Evolutionary conservation across 345 rosid species (phyloP).

Genomic region (Pistacia vera): DNA sequence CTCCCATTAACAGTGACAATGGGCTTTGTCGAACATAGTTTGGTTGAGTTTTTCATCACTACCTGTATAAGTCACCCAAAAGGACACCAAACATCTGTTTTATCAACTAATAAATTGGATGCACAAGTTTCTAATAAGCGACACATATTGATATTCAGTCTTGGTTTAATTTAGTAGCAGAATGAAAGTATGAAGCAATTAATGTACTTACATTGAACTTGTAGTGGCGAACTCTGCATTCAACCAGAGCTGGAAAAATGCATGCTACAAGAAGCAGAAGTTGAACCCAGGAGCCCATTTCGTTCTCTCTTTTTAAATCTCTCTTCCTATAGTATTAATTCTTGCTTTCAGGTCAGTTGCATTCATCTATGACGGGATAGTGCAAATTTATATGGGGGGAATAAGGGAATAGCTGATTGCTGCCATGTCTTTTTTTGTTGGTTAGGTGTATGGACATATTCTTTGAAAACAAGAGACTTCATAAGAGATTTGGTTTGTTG

Average conservation of each 20-base stretch:
- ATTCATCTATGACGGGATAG: slow-evolving; percentile 38
- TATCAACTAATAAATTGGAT: no score
- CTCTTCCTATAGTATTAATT: not conserved
- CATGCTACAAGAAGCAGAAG: slow-evolving; percentile 40
- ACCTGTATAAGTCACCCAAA: slow-evolving; percentile 39
- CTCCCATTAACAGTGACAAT: slow-evolving; percentile 82
- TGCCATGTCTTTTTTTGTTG: slow-evolving; percentile 62
- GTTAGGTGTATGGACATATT: slow-evolving; percentile 56
- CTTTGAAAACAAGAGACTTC: slow-evolving; percentile 45
- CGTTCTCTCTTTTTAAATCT: slow-evolving; percentile 9
- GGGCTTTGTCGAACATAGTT: slow-evolving; percentile 76
- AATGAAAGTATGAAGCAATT: no score
- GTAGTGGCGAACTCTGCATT: slow-evolving; percentile 66
- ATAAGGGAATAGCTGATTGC: slow-evolving; percentile 25
- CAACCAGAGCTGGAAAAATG: slow-evolving; percentile 50
- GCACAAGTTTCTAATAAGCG: no score
- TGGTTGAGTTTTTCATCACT: slow-evolving; percentile 64
- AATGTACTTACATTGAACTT: slow-evolving; percentile 63
- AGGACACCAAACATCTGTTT: not conserved
- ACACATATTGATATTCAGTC: no score
- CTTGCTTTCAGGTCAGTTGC: slow-evolving; percentile 18
- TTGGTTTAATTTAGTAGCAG: not conserved
- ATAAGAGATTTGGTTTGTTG: no score
- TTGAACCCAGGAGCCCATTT: slow-evolving; percentile 40
- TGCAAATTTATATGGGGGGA: slow-evolving; percentile 47